Evolutionary conservation across 108 stramenopile species (phyloP).

Genomic region (Cyclotella sp.): DNA sequence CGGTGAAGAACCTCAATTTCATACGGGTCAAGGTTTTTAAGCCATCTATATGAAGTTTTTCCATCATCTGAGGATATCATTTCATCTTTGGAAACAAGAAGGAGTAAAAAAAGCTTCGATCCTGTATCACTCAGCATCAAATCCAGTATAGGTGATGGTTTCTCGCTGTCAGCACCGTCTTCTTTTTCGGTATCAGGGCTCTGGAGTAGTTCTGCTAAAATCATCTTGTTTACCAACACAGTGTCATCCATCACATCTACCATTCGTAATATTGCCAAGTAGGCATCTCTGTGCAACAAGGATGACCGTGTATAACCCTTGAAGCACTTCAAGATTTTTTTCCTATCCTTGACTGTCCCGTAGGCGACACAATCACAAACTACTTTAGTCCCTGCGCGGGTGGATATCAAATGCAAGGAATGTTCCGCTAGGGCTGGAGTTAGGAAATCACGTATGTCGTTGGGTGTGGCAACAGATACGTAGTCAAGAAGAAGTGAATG

Average conservation of each 20-base stretch:
- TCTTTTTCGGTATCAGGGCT: constrained; percentile 45
- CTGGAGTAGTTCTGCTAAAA: constrained; percentile 83
- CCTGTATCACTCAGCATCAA: constrained; percentile 79
- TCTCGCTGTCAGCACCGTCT: constrained; percentile 15
- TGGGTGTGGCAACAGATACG: constrained; percentile 60
- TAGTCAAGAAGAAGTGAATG: constrained; percentile 85
- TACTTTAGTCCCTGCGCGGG: constrained; percentile 81
- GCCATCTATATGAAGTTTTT: constrained; percentile 31
- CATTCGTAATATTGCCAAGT: constrained; percentile 86
- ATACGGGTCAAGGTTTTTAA: constrained; percentile 89
- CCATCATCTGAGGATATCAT: constrained; percentile 34
- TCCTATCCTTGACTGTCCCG: constrained; percentile 91
- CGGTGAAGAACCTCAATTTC: constrained; percentile 78
- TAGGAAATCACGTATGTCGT: constrained; percentile 68
- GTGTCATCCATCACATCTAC: constrained; percentile 95
- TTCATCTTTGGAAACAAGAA: constrained; percentile 72
- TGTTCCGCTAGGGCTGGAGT: constrained; percentile 80
- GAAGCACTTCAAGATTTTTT: constrained; percentile 89
- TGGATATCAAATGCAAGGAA: constrained; percentile 84
- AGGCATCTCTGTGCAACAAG: constrained; percentile 91
- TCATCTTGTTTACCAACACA: constrained; percentile 90
- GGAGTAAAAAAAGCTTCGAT: constrained; percentile 87
- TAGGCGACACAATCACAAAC: constrained; percentile 88
- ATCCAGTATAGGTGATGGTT: constrained; percentile 70
- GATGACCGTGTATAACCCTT: constrained; percentile 90